A percentile compares a stretch with the other conserved stretches of the same genome.
Evolutionary conservation across 2,329 filamentous ascomycete genomes (phyloP).

Genomic region (Hymenoscyphus linearis): DNA sequence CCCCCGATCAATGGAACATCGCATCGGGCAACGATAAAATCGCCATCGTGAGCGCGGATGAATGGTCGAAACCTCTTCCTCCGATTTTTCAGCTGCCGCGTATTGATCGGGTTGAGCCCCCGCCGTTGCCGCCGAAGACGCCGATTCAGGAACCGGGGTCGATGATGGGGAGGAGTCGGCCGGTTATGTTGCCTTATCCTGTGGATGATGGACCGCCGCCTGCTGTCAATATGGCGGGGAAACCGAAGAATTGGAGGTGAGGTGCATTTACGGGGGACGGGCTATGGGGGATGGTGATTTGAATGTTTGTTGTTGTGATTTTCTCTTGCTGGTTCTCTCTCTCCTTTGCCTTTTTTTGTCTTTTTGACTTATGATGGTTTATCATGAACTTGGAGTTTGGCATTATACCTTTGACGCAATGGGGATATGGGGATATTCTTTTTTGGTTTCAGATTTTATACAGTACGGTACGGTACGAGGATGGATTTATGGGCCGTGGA

Average conservation of each 20-base stretch:
- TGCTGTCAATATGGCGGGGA: slow-evolving; percentile 76
- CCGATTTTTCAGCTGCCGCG: slow-evolving; percentile 7
- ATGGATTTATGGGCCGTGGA: background rate
- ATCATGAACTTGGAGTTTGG: background rate
- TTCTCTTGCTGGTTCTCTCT: too few relatives aligned
- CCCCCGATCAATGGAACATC: slow-evolving; percentile 52
- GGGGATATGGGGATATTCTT: too few relatives aligned
- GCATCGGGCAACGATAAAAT: slow-evolving; percentile 64
- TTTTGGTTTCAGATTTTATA: too few relatives aligned
- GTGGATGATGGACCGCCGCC: slow-evolving; percentile 76
- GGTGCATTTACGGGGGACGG: too few relatives aligned
- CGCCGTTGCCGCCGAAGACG: slow-evolving; percentile 73
- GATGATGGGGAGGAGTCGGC: slow-evolving; percentile 20
- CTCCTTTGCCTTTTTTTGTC: background rate
- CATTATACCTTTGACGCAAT: background rate
- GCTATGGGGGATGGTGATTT: background rate
- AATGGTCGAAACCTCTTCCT: slow-evolving; percentile 41
- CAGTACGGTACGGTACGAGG: background rate
- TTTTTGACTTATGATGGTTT: background rate
- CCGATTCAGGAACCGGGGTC: slow-evolving; percentile 52
- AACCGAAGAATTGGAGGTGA: slow-evolving; percentile 47
- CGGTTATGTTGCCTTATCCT: slow-evolving; percentile 59
- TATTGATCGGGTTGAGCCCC: slow-evolving; percentile 46
- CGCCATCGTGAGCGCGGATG: slow-evolving; percentile 55
- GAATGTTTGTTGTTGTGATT: background rate